Percentiles rank a stretch among this genome's conserved stretches.
These are phyloP conservation scores for Trichoderma parareesei DNA, from an alignment of 495 filamentous ascomycete species.

Conservation along the genomic window DNA sequence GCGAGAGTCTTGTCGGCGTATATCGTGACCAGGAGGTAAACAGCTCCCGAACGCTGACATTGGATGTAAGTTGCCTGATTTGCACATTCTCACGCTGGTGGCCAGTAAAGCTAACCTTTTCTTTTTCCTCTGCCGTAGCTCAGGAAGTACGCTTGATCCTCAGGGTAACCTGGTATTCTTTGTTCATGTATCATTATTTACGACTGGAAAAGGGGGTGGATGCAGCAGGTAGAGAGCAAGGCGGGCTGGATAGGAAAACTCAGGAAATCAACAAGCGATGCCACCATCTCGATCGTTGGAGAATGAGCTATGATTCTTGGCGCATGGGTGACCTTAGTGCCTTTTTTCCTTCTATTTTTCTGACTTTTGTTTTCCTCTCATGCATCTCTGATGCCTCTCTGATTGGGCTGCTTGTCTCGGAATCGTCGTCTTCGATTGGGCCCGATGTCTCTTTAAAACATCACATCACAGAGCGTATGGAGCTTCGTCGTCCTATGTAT, in stretches of 20 bases:
- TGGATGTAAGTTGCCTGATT: slow-evolving; percentile 66
- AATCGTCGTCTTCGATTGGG: too few species aligned
- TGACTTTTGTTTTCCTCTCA: too few species aligned
- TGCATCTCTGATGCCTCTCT: too few species aligned
- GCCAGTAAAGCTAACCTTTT: slow-evolving; percentile 8
- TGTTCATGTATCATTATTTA: slow-evolving; percentile 1
- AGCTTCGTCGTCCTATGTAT: too few species aligned
- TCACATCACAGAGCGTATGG: too few species aligned
- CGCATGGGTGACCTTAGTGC: not conserved
- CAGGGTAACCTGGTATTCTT: not conserved
- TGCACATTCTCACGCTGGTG: not conserved
- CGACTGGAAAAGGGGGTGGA: not conserved
- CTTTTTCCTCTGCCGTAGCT: slow-evolving; percentile 16
- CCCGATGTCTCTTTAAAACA: too few species aligned
- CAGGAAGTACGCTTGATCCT: slow-evolving; percentile 24
- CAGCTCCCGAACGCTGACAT: slow-evolving; percentile 76
- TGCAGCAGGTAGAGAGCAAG: not conserved
- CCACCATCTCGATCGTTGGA: not conserved
- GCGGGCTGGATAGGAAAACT: not conserved
- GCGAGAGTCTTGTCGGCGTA: slow-evolving; percentile 88
- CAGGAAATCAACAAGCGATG: not conserved
- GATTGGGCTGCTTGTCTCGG: too few species aligned
- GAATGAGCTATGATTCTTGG: slow-evolving; percentile 5
- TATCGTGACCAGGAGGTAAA: slow-evolving; percentile 92
- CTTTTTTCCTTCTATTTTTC: not conserved